Conservation (phyloP, 1,284 basidiomycete genomes). For the Malassezia arunalokei region DNA sequence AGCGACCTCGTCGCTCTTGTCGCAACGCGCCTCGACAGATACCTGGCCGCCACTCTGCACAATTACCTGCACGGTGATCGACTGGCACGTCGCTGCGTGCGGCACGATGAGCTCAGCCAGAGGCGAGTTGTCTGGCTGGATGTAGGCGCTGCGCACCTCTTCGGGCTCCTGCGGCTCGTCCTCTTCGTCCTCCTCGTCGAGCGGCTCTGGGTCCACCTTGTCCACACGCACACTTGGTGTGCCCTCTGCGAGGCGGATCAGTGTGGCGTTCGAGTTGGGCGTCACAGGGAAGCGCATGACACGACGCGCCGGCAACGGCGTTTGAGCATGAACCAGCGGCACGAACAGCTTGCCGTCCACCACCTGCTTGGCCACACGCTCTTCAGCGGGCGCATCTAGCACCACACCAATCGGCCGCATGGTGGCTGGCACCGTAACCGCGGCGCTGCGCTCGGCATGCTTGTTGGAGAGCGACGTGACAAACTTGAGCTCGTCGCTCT, state of each 20-base stretch:
- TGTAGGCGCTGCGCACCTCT: slow-evolving; percentile 28
- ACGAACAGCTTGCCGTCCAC: slow-evolving; percentile 47
- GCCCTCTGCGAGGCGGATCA: slow-evolving; percentile 78
- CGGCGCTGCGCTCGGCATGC: slow-evolving; percentile 47
- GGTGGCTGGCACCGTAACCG: slow-evolving; percentile 24
- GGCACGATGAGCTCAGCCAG: slow-evolving; percentile 24
- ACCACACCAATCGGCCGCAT: slow-evolving; percentile 61
- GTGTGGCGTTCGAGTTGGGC: slow-evolving; percentile 48
- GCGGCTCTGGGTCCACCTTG: slow-evolving; percentile 22
- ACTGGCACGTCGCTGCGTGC: slow-evolving; percentile 6
- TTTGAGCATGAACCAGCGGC: slow-evolving; percentile 42
- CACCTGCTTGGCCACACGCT: slow-evolving; percentile 48
- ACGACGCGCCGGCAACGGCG: slow-evolving; percentile 63
- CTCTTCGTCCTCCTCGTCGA: slow-evolving; percentile 49
- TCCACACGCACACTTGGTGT: slow-evolving; percentile 67
- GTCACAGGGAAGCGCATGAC: slow-evolving; percentile 53
- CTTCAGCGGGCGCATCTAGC: slow-evolving; percentile 54
- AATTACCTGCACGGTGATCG: slow-evolving; percentile 15
- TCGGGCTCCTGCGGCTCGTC: slow-evolving; percentile 42
- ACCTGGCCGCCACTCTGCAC: slow-evolving; percentile 21
- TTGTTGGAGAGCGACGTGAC: slow-evolving; percentile 22
- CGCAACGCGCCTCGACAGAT: slow-evolving; percentile 14
- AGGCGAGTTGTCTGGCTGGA: slow-evolving; percentile 20
- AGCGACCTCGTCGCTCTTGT: slow-evolving; percentile 2
- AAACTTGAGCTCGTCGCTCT: slow-evolving; percentile 25